phyloP scores from a whole-genome alignment of 2,329 filamentous ascomycete genomes.

The Penicillium sp. region DNA sequence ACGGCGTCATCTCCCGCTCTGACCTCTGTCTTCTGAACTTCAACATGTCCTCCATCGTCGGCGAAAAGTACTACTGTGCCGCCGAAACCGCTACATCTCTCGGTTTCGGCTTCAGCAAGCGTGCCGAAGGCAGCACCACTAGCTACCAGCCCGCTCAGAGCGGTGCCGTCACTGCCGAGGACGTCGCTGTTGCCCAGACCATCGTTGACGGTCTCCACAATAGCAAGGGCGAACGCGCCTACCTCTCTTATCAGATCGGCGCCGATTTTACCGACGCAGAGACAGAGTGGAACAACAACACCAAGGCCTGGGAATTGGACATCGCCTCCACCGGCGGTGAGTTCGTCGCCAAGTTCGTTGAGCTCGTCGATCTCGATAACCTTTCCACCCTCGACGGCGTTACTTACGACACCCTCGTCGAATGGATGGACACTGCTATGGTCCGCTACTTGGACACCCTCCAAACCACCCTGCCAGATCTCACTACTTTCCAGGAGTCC shows the following conservation, averaged over 20 bases:
- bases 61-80: slow-evolving; percentile 48
- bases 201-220: slow-evolving; percentile 45
- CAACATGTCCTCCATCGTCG: slow-evolving; percentile 49
- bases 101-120: slow-evolving; percentile 32
- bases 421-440: slow-evolving; percentile 55
- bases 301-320: slow-evolving; percentile 29
- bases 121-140: slow-evolving; percentile 17
- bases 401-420: slow-evolving; percentile 58
- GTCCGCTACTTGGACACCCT: slow-evolving; percentile 52
- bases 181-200: slow-evolving; percentile 34
- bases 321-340: slow-evolving; percentile 41
- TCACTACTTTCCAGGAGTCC: slow-evolving; percentile 49
- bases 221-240: slow-evolving; percentile 41
- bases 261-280: slow-evolving; percentile 29
- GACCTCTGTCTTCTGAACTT: slow-evolving; percentile 51
- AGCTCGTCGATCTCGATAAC: slow-evolving; percentile 36
- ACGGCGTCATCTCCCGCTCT: slow-evolving; percentile 54
- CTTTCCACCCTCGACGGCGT: slow-evolving; percentile 48
- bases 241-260: slow-evolving; percentile 36
- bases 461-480: slow-evolving; percentile 56
- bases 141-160: slow-evolving; percentile 32
- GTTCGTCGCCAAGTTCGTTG: slow-evolving; percentile 34
- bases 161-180: slow-evolving; percentile 28
- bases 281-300: slow-evolving; percentile 27
- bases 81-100: slow-evolving; percentile 30